Base-by-base conservation (phyloP, 441 rosid species). In the California macrophylla region DNA sequence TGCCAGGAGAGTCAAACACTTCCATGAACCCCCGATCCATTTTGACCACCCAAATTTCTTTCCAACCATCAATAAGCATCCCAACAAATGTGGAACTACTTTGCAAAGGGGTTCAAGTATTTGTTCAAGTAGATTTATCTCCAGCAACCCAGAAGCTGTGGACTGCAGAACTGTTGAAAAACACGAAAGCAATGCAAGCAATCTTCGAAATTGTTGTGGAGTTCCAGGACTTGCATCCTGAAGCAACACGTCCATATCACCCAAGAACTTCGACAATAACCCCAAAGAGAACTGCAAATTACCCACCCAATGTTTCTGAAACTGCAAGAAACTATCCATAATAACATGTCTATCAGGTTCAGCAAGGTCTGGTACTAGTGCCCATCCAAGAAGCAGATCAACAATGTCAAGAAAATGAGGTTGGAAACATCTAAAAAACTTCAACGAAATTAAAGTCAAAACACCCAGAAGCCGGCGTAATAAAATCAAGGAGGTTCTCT, bases 311-410 rank as follows among this genome's bases (percentile, higher is more conserved):
- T 90, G 96, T 71, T 90, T 94, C 86, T 90, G 99, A 82, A 90
- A 94, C 71, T 90, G 94, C 89, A 94, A 83, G 78, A 94, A 89
- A 75, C 93, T 87, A 80, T 90, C 97, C 87, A 91, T 81, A 67
- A 92, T 86, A 78, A 89, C 85, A 69, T 78, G 83, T 72, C 98
- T 84, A 69, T 87, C 99, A 26, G 91, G 74, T 69, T 89, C 97
- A 42, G 85, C 77, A 66, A 90, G 90, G 81, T 90, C 97, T 0
- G 94, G 96, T 47, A 90, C 85, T 85, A 94, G 77, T 23, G 97
- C 96, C 98, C 99, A 92, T 56, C 99, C 98, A 82, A 94, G 97
- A 81, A 92, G 94, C 74, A 94, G 78, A 85, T 94, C 99, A 76
- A 94, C 82, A 67, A 94, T 85, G 72, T 94, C 97, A 71, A 87